These are phyloP conservation scores for Helianthus tuberosus DNA, from an alignment of 129 eudicot genomes.

Conservation along the genomic window DNA sequence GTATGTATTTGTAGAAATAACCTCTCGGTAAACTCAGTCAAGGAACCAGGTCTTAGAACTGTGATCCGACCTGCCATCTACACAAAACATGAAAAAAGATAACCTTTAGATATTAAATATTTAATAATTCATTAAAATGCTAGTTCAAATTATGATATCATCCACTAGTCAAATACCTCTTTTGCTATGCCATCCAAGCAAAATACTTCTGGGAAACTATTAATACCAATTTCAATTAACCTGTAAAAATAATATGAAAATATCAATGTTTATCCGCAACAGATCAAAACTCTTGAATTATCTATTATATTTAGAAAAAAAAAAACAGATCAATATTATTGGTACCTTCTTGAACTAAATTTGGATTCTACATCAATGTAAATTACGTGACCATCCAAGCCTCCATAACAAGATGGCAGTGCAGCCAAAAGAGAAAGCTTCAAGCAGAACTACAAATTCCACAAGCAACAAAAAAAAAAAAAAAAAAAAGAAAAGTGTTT, in stretches of 20 bases:
- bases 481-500: constrained; percentile 16
- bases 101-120: neutral
- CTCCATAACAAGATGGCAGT: constrained; percentile 73
- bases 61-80: constrained; percentile 97
- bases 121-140: neutral
- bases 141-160: neutral
- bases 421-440: constrained; percentile 83
- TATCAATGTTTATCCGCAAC: neutral
- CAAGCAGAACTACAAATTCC: constrained; percentile 71
- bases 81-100: constrained; percentile 10
- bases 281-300: neutral
- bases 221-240: constrained; percentile 78
- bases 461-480: no score
- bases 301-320: neutral
- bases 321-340: neutral
- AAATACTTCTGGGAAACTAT: constrained; percentile 86
- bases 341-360: constrained; percentile 75
- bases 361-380: constrained; percentile 91
- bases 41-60: constrained; percentile 73
- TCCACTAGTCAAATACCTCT: constrained; percentile 51
- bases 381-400: constrained; percentile 75
- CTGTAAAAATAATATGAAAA: constrained; percentile 38
- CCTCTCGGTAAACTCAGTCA: constrained; percentile 85
- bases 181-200: constrained; percentile 68
- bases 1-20: neutral